These are phyloP conservation scores for Kwoniella shandongensis DNA, from an alignment of 768 basidiomycete species.

Conservation along the genomic window DNA sequence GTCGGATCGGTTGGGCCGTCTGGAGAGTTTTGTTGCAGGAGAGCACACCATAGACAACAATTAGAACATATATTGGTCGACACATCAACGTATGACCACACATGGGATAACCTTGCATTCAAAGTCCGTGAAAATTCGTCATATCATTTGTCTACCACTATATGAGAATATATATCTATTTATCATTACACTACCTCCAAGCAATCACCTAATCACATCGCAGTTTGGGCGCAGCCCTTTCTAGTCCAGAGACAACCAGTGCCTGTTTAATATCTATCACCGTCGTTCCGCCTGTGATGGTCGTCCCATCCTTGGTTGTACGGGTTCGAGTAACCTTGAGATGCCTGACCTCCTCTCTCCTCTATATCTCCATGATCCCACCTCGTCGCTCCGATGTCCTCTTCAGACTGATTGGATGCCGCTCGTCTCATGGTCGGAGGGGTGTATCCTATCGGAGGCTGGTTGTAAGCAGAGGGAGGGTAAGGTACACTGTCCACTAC, in stretches of 20 bases:
- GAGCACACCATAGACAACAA: neutral
- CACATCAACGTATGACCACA: too few species aligned
- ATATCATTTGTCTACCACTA: too few species aligned
- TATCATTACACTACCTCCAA: too few species aligned
- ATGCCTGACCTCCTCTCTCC: conserved; percentile 10
- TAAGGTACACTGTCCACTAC: conserved; percentile 29
- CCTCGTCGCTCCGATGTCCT: conserved; percentile 12
- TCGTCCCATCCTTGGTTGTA: conserved; percentile 8
- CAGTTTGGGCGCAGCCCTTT: too few species aligned
- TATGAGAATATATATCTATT: too few species aligned
- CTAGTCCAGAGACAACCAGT: too few species aligned
- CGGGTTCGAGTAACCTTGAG: neutral
- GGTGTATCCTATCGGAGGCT: conserved; percentile 43
- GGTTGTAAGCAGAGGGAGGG: conserved; percentile 42
- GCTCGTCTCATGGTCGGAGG: conserved; percentile 33
- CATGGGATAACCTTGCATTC: too few species aligned
- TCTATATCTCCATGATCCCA: conserved; percentile 18
- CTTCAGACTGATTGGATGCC: conserved; percentile 5
- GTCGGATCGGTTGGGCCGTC: conserved; percentile 47
- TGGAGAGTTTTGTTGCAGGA: conserved; percentile 48
- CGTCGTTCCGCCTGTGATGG: conserved; percentile 15
- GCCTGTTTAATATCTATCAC: conserved; percentile 7
- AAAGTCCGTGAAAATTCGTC: too few species aligned
- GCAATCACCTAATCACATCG: too few species aligned
- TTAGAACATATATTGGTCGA: too few species aligned